Evolutionary conservation across 192 early-diverging fungal genomes (phyloP).

Genomic region (Backusella psychrophila): DNA sequence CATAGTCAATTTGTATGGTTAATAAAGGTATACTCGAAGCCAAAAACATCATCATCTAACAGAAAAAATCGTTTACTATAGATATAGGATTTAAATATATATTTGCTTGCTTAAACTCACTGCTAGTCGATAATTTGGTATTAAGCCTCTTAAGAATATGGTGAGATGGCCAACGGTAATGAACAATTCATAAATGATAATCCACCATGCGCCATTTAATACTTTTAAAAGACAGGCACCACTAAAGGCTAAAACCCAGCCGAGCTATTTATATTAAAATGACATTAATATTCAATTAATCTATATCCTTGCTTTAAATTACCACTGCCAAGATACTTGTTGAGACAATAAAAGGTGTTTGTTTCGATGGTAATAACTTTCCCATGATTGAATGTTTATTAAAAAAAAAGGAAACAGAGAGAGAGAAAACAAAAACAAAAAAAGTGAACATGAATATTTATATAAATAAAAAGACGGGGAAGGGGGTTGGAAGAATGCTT

Average conservation of each 20-base stretch:
- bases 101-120: slow-evolving; percentile 3
- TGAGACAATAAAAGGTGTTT: not conserved
- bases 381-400: not conserved
- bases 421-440: not conserved
- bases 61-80: not conserved
- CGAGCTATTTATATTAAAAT: slow-evolving; percentile 1
- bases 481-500: not conserved
- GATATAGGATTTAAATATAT: not conserved
- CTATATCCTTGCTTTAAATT: not conserved
- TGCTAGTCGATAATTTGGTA: slow-evolving; percentile 14
- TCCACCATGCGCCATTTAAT: slow-evolving; percentile 26
- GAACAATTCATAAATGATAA: slow-evolving; percentile 18
- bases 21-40: slow-evolving; percentile 24
- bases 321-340: not conserved
- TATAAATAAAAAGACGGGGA: not conserved
- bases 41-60: slow-evolving; percentile 18
- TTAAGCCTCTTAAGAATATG: slow-evolving; percentile 7
- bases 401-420: not conserved
- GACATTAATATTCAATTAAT: not conserved
- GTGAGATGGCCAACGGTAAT: not conserved
- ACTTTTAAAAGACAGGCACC: slow-evolving; percentile 19
- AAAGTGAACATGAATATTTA: not conserved
- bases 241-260: slow-evolving; percentile 10
- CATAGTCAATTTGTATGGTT: slow-evolving; percentile 26
- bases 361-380: not conserved